Base-by-base conservation (phyloP, 129 eudicot species). In the Lactuca sativa region DNA sequence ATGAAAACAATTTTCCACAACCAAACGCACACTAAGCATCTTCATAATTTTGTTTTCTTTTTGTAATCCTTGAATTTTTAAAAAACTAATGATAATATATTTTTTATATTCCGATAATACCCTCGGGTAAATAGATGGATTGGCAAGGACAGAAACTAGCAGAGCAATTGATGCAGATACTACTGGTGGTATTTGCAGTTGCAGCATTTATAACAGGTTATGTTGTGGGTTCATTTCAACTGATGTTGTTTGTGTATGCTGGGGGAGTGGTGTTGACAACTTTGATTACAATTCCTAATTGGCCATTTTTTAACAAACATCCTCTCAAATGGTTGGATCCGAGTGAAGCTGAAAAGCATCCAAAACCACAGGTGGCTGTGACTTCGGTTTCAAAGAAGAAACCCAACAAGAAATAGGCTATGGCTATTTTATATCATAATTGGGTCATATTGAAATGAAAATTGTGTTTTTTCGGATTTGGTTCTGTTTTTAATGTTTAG, bases 71-170 rank as follows among this genome's bases (percentile, higher is more conserved):
- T 59, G 31, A 34, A 17, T 0, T 62, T 38, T 33, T 14, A 10
- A 73, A 56, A 10, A 73, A 56, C 47, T 64, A 18, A 34, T 53
- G 71, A 40, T 63, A 18, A 43, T n/a, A 48, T 37, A 4, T 47
- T 30, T 21, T 49, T 48, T 3, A 3, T 21, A n/a, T 18, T 57
- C 32, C 34, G n/a, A 34, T 34, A 5, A 36, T 72, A 21, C 9
- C 11, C 17, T 37, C 11, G 17, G 48, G 52, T 16, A 47, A 16
- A 69, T 34, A 86, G 90, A 92, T 92, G 98, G 98, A 92, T 85
- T 92, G 98, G 98, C 92, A 92, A 89, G 98, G 98, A 70, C 98
- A 92, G 69, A 92, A 86, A 84, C 61, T 81, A 63, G 98, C 95
- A 7, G 98, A 92, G 83, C 96, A 86, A 68, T 71, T 86, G 77